These are phyloP conservation scores for Cryptosporidium sp. DNA, from an alignment of 169 alveolate species.

Conservation along the genomic window DNA sequence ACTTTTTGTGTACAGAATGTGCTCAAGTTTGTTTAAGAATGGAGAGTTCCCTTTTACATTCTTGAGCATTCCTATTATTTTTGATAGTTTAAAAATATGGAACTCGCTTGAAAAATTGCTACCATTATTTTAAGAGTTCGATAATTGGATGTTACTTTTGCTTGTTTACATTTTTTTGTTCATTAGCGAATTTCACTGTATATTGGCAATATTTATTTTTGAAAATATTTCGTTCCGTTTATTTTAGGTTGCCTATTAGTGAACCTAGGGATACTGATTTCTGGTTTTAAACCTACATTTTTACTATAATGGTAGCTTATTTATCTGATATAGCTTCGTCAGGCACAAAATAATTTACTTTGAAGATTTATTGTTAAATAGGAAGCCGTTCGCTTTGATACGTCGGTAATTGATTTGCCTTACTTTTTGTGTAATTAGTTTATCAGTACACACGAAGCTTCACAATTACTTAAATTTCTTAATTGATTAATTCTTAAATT, in stretches of 20 bases:
- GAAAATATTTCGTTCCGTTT: background rate
- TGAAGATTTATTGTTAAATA: background rate
- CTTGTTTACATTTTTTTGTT: slow-evolving; percentile 6
- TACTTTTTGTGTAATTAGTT: background rate
- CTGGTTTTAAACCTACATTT: background rate
- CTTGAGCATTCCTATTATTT: background rate
- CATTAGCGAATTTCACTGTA: slow-evolving; percentile 6
- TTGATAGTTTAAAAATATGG: slow-evolving; percentile 3
- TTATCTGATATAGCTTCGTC: slow-evolving; percentile 4
- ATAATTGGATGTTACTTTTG: slow-evolving; percentile 11
- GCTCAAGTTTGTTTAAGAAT: background rate
- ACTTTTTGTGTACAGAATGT: background rate
- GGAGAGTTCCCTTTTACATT: background rate
- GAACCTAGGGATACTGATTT: slow-evolving; percentile 12
- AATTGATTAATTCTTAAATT: background rate
- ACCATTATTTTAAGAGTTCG: background rate
- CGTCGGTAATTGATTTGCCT: slow-evolving; percentile 12
- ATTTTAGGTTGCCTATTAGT: slow-evolving; percentile 12
- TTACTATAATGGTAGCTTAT: background rate
- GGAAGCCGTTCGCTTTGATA: slow-evolving; percentile 20
- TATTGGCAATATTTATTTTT: background rate
- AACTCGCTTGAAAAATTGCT: background rate
- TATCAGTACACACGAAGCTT: background rate
- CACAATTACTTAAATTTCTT: background rate
- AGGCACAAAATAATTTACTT: slow-evolving; percentile 14